These are phyloP conservation scores for Magnolia sinica DNA, from an alignment of 164 flowering plant genomes.

Conservation along the genomic window DNA sequence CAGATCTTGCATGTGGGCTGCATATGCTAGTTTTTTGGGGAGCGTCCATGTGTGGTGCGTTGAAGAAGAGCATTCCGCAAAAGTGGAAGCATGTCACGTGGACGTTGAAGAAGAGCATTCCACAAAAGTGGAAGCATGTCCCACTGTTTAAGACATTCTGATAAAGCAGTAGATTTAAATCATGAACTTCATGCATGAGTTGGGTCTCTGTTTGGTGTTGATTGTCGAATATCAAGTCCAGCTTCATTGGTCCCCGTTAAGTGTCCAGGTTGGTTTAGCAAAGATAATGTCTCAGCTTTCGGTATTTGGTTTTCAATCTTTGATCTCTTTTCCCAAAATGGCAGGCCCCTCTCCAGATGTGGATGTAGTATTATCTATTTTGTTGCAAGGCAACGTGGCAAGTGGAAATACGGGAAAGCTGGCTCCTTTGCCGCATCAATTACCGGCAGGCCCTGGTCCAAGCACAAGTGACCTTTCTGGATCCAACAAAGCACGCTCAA, in stretches of 20 bases:
- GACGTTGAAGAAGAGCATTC: too few relatives aligned
- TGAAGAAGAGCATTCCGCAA: too few relatives aligned
- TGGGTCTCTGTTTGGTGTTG: background rate
- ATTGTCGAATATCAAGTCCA: background rate
- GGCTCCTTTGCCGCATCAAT: constrained; percentile 23
- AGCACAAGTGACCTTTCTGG: constrained; percentile 67
- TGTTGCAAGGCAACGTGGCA: constrained; percentile 74
- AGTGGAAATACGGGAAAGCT: constrained; percentile 36
- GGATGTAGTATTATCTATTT: constrained; percentile 75
- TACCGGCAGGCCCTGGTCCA: constrained; percentile 45
- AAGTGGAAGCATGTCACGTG: too few relatives aligned
- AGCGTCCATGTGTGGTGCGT: too few relatives aligned
- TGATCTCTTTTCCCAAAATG: constrained; percentile 9
- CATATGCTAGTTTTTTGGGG: too few relatives aligned
- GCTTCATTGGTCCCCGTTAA: too few relatives aligned
- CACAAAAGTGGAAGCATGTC: too few relatives aligned
- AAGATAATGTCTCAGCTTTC: background rate
- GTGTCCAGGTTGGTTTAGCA: background rate
- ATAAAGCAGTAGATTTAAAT: too few relatives aligned
- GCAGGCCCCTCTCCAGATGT: constrained; percentile 90
- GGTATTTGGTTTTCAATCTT: too few relatives aligned
- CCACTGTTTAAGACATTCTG: too few relatives aligned
- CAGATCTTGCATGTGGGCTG: too few relatives aligned
- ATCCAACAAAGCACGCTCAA: constrained; percentile 48
- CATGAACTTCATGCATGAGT: too few relatives aligned